A percentile compares a stretch with the other conserved stretches of the same genome.
Evolutionary conservation across 2,329 filamentous ascomycete genomes (phyloP).

Genomic region (Curvularia verruculosa): DNA sequence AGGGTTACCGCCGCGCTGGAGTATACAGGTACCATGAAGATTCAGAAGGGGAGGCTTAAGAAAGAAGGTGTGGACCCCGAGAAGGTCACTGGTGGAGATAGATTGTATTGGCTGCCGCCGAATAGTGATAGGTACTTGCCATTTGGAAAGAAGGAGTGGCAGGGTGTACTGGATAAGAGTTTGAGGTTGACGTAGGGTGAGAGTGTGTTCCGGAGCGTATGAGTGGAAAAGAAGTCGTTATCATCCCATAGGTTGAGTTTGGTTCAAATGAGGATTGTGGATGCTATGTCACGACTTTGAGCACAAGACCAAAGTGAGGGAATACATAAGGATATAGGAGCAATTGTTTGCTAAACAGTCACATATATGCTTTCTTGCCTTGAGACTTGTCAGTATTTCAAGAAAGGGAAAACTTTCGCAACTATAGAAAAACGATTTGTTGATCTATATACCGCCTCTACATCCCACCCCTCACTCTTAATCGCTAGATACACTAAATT

Average conservation of each 20-base stretch:
- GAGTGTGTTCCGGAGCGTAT: not conserved
- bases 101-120: constrained; percentile 52
- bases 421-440: too few species aligned
- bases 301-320: too few species aligned
- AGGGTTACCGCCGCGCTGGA: constrained; percentile 49
- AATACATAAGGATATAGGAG: too few species aligned
- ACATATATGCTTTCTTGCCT: not conserved
- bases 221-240: not conserved
- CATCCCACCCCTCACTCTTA: too few species aligned
- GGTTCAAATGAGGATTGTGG: not conserved
- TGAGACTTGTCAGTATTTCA: too few species aligned
- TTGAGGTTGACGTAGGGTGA: constrained; percentile 26
- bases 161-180: constrained; percentile 39
- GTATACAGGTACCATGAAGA: constrained; percentile 55
- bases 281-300: too few species aligned
- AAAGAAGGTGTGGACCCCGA: constrained; percentile 53
- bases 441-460: too few species aligned
- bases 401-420: too few species aligned
- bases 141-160: constrained; percentile 48
- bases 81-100: constrained; percentile 47
- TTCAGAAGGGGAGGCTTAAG: constrained; percentile 53
- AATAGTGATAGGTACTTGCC: constrained; percentile 45
- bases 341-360: not conserved
- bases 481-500: too few species aligned
- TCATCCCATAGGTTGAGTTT: not conserved